Conservation (phyloP, 2,329 filamentous ascomycete species). For the Grosmannia huntii region DNA sequence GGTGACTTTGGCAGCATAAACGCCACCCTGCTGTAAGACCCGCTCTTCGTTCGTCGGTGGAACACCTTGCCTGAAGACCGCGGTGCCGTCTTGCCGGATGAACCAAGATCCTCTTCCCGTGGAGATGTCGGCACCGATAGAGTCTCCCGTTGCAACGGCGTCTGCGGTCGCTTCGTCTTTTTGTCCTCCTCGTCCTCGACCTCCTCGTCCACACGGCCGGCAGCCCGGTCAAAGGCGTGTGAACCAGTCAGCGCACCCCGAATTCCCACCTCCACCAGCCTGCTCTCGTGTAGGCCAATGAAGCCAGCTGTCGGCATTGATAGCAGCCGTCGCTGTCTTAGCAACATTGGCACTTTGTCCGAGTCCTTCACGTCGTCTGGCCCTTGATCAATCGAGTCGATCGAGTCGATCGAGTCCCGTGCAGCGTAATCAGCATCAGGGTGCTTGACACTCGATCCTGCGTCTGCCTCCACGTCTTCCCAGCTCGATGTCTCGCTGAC, state of each 20-base stretch:
- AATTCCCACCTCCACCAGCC: conserved; percentile 16
- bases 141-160: not conserved
- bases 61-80: not conserved
- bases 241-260: conserved; percentile 18
- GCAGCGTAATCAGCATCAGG: not conserved
- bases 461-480: conserved; percentile 9
- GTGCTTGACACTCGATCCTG: not conserved
- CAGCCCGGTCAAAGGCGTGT: conserved; percentile 12
- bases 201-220: not conserved
- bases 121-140: not conserved
- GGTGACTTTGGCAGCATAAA: not conserved
- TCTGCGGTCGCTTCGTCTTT: not conserved
- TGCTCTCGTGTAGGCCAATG: conserved; percentile 18
- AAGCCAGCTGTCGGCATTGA: conserved; percentile 18
- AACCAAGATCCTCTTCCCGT: not conserved
- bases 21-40: not conserved
- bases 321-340: not conserved
- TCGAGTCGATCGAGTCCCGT: conserved; percentile 9
- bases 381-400: conserved; percentile 1
- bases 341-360: not conserved
- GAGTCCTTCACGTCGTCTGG: not conserved
- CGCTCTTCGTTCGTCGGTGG: conserved; percentile 3
- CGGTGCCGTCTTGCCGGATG: not conserved
- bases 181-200: not conserved
- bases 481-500: conserved; percentile 8